Percentiles rank a stretch among this genome's conserved stretches.
Evolutionary conservation across 441 rosid genomes (phyloP).

Genomic region (Pelargonium citronellum): DNA sequence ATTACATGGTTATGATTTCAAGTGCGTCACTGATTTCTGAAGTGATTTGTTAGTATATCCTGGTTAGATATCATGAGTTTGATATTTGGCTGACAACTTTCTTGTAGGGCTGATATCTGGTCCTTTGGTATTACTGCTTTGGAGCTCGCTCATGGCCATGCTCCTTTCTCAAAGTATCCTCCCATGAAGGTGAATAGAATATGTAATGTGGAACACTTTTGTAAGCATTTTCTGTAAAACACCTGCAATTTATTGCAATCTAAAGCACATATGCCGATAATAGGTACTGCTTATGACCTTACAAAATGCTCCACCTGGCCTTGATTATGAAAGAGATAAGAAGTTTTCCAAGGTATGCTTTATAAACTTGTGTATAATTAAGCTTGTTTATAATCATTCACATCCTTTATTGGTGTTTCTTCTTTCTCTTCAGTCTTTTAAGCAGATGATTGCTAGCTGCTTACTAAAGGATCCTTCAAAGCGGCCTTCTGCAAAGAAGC

Average conservation of each 20-base stretch:
- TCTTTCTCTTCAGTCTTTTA: conserved; percentile 60
- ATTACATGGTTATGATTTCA: conserved; percentile 93
- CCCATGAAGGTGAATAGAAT: conserved; percentile 80
- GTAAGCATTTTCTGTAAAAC: conserved; percentile 8
- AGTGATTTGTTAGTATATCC: conserved; percentile 11
- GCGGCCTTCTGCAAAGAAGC: conserved; percentile 78
- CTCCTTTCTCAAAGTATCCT: conserved; percentile 62
- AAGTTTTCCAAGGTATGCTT: conserved; percentile 80
- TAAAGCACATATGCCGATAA: conserved; percentile 25
- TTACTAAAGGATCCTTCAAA: conserved; percentile 95
- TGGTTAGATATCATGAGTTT: conserved; percentile 18
- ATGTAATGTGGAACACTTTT: neutral
- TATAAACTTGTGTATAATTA: neutral
- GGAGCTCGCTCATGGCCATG: conserved; percentile 69
- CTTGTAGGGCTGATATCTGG: conserved; percentile 94
- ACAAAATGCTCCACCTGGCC: conserved; percentile 98
- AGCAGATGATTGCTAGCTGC: conserved; percentile 99
- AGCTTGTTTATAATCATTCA: neutral
- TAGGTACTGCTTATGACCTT: conserved; percentile 98
- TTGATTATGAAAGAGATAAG: conserved; percentile 88
- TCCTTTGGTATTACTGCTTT: conserved; percentile 95
- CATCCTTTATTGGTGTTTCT: neutral
- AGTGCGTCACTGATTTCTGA: conserved; percentile 43
- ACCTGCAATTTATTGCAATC: conserved; percentile 17
- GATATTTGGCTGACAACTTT: conserved; percentile 30